phyloP scores from a whole-genome alignment of 2,329 filamentous ascomycete genomes.

The Pseudogymnoascus sp. region DNA sequence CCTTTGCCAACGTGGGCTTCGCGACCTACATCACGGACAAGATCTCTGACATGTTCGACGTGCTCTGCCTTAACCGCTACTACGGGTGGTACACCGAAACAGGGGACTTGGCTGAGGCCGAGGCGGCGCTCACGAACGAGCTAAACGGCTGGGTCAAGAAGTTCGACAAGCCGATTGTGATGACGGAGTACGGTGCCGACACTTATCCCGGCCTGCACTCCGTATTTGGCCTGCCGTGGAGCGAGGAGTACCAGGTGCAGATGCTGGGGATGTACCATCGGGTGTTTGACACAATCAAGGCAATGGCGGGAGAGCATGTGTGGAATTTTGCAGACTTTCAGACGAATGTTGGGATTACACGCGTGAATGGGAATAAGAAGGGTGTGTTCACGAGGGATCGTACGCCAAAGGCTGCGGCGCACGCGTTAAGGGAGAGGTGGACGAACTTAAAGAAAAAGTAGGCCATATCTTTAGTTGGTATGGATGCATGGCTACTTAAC shows the following conservation, averaged over 20 bases:
- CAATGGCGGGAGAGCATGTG: slow-evolving; percentile 26
- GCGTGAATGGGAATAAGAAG: slow-evolving; percentile 24
- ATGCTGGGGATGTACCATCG: slow-evolving; percentile 26
- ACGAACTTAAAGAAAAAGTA: neutral
- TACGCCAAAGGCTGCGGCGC: slow-evolving; percentile 18
- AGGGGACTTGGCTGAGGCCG: slow-evolving; percentile 21
- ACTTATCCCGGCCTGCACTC: slow-evolving; percentile 26
- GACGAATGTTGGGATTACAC: neutral
- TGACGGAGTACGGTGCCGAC: slow-evolving; percentile 28
- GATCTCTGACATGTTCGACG: slow-evolving; percentile 25
- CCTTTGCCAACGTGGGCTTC: slow-evolving; percentile 21
- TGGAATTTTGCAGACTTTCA: slow-evolving; percentile 27
- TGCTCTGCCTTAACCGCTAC: slow-evolving; percentile 26
- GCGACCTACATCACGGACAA: slow-evolving; percentile 16
- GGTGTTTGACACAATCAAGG: slow-evolving; percentile 25
- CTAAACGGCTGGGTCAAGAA: slow-evolving; percentile 21
- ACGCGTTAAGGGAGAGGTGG: slow-evolving; percentile 18
- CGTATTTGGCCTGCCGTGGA: slow-evolving; percentile 22
- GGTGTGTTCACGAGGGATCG: slow-evolving; percentile 23
- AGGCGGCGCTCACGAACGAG: slow-evolving; percentile 21
- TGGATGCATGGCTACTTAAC: neutral
- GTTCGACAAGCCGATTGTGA: slow-evolving; percentile 26
- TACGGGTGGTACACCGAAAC: slow-evolving; percentile 26
- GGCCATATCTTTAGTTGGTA: neutral
- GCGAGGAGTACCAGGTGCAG: slow-evolving; percentile 25